These are phyloP conservation scores for Coelastrella sp. DNA, from an alignment of 139 green algal genomes.

Conservation along the genomic window DNA sequence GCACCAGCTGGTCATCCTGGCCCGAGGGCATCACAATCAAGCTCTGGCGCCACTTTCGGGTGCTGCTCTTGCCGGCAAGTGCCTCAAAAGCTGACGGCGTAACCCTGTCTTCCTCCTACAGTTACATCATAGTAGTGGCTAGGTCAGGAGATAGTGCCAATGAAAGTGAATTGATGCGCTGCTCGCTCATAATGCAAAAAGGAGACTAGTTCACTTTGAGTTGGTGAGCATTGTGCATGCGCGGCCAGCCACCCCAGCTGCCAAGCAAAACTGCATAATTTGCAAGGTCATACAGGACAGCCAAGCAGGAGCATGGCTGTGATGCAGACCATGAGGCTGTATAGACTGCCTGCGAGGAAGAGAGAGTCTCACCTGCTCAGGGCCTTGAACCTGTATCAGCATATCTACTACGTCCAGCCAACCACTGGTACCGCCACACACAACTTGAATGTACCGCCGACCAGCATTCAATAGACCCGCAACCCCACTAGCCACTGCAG, in stretches of 20 bases:
- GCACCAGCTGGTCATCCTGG: not conserved
- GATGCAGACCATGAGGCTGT: too few relatives aligned
- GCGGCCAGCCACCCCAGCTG: too few relatives aligned
- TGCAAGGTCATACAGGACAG: too few relatives aligned
- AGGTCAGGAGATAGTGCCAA: not conserved
- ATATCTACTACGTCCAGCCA: slow-evolving; percentile 19
- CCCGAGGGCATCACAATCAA: slow-evolving; percentile 22
- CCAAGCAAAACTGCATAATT: too few relatives aligned
- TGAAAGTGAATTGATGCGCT: not conserved
- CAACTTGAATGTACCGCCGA: slow-evolving; percentile 4
- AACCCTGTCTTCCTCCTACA: not conserved
- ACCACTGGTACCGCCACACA: slow-evolving; percentile 21
- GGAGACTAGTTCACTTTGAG: not conserved
- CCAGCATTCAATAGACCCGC: slow-evolving; percentile 6
- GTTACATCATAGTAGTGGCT: not conserved
- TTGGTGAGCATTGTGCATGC: not conserved
- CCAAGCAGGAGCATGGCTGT: too few relatives aligned
- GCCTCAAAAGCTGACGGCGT: slow-evolving; percentile 32
- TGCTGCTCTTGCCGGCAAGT: slow-evolving; percentile 12
- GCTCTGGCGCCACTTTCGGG: slow-evolving; percentile 44
- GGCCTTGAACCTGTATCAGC: not conserved
- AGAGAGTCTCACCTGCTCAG: not conserved
- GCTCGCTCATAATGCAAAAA: not conserved
- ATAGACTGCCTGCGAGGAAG: too few relatives aligned
- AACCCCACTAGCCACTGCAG: not conserved